Percentiles rank a stretch among this genome's conserved stretches.
These are phyloP conservation scores for Penicillium rolfsii DNA, from an alignment of 2,329 filamentous ascomycete genomes.

Conservation along the genomic window DNA sequence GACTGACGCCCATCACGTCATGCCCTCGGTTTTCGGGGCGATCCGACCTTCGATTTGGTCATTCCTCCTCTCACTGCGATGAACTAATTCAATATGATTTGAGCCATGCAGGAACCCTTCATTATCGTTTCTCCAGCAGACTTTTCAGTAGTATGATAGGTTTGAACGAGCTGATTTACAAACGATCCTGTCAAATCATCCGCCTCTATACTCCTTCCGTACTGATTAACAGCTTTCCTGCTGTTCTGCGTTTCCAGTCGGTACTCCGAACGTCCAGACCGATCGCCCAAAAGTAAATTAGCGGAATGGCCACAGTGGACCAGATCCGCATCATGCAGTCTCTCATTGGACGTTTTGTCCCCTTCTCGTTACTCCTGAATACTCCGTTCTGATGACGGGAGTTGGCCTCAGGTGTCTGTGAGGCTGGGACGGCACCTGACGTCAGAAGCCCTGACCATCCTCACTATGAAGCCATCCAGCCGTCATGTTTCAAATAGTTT, in stretches of 20 bases:
- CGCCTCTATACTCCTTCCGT: background rate
- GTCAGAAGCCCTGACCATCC: conserved; percentile 19
- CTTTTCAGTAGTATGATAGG: background rate
- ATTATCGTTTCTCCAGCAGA: background rate
- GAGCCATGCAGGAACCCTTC: background rate
- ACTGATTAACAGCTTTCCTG: background rate
- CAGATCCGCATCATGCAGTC: too few relatives aligned
- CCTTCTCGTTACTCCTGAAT: background rate
- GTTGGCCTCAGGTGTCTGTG: conserved; percentile 6
- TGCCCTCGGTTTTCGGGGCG: conserved; percentile 16
- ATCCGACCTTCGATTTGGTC: conserved; percentile 23
- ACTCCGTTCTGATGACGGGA: background rate
- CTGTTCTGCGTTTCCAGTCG: background rate
- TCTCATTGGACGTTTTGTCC: background rate
- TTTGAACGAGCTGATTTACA: background rate
- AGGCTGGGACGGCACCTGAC: conserved; percentile 20
- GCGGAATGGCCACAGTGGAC: conserved; percentile 8
- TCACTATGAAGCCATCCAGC: background rate
- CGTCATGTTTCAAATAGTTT: background rate
- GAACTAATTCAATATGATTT: background rate
- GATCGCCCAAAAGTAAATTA: background rate
- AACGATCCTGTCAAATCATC: background rate
- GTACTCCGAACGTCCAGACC: background rate
- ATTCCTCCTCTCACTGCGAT: background rate
- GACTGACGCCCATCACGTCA: conserved; percentile 24